These are phyloP conservation scores for Jatropha curcas DNA, from an alignment of 345 rosid genomes.

Conservation along the genomic window DNA sequence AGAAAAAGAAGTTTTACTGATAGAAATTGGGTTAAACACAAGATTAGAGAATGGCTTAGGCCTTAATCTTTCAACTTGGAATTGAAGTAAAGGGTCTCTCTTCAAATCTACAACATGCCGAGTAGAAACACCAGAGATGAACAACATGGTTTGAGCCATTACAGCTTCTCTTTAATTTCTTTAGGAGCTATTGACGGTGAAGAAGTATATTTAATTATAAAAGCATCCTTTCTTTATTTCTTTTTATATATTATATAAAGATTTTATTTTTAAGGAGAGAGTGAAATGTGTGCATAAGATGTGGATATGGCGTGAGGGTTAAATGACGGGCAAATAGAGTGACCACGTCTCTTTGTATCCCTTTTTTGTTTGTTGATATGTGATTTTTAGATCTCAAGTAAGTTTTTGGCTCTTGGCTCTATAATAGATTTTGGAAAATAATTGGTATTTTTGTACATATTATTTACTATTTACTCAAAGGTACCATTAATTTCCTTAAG, in stretches of 20 bases:
- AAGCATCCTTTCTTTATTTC: background rate
- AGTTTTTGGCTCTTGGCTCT: background rate
- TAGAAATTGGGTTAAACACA: conserved; percentile 34
- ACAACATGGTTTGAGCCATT: conserved; percentile 90
- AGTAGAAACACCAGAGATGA: conserved; percentile 65
- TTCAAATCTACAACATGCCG: conserved; percentile 41
- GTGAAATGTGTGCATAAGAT: conserved; percentile 13
- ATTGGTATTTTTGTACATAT: no score
- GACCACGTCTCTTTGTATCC: conserved; percentile 22
- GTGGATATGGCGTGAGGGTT: conserved; percentile 49
- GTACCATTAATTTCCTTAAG: no score
- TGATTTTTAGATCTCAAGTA: background rate
- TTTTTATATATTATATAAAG: background rate
- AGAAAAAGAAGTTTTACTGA: conserved; percentile 20
- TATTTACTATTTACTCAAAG: no score
- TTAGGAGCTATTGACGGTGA: background rate
- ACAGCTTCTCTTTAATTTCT: background rate
- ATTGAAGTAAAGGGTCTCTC: conserved; percentile 50
- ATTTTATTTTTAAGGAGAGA: background rate
- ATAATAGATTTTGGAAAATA: background rate
- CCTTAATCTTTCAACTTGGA: conserved; percentile 49
- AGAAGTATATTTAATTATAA: background rate
- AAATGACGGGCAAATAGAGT: conserved; percentile 44
- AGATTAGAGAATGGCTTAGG: conserved; percentile 45
- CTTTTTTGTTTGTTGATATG: background rate